phyloP scores from a whole-genome alignment of 352 stramenopile genomes.

The Phytophthora foliorum region DNA sequence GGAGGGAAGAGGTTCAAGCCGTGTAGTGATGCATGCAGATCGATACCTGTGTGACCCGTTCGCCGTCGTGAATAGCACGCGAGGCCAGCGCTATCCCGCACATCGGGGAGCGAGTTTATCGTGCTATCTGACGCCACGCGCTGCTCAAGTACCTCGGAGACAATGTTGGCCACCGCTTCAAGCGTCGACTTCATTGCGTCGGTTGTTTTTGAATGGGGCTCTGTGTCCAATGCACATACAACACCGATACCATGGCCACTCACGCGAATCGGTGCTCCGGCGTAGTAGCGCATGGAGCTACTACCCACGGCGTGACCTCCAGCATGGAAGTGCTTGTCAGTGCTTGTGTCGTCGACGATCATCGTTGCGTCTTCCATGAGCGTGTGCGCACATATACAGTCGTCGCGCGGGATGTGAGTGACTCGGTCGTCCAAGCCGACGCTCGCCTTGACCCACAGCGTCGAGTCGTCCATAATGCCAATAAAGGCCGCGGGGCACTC shows the following conservation, averaged over 20 bases:
- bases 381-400: conserved; percentile 62
- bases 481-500: conserved; percentile 77
- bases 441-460: conserved; percentile 75
- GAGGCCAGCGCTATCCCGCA: not conserved
- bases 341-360: conserved; percentile 69
- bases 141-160: conserved; percentile 86
- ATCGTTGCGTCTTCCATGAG: conserved; percentile 60
- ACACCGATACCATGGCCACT: conserved; percentile 71
- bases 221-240: conserved; percentile 70
- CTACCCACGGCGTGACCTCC: conserved; percentile 52
- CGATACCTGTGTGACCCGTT: conserved; percentile 22
- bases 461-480: conserved; percentile 65
- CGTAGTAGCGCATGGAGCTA: conserved; percentile 71
- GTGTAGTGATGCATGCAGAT: conserved; percentile 44
- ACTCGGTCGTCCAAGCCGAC: conserved; percentile 62
- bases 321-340: conserved; percentile 78
- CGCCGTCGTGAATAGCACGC: conserved; percentile 12
- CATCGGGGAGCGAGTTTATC: conserved; percentile 14
- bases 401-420: conserved; percentile 63
- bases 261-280: conserved; percentile 66
- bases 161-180: conserved; percentile 81
- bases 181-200: conserved; percentile 74
- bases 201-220: conserved; percentile 57
- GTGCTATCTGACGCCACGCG: conserved; percentile 42
- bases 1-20: conserved; percentile 39